Conservation (phyloP, 1,284 basidiomycete species). For the Ganoderma resinaceum region DNA sequence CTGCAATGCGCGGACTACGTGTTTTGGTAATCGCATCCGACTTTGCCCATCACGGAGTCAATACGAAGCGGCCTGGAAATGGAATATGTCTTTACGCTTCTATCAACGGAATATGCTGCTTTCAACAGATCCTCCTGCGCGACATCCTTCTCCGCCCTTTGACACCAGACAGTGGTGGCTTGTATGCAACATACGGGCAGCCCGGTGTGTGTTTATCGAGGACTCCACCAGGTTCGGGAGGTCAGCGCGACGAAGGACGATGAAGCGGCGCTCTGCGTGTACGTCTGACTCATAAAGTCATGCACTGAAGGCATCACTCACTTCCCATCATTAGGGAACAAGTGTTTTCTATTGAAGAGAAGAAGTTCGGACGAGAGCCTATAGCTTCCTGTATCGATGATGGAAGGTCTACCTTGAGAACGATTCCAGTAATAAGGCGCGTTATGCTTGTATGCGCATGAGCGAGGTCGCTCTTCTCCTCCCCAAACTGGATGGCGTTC, state of each 20-base stretch:
- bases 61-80: neutral
- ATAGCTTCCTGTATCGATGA: neutral
- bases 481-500: constrained; percentile 1
- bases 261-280: neutral
- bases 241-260: neutral
- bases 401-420: neutral
- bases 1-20: neutral
- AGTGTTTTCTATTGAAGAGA: neutral
- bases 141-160: neutral
- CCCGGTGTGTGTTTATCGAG: neutral
- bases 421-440: neutral
- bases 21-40: neutral
- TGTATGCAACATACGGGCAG: neutral
- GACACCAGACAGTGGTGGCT: neutral
- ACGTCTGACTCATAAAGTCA: neutral
- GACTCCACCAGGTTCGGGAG: neutral
- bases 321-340: neutral
- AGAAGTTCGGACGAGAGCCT: neutral
- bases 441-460: neutral
- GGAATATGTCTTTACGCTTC: neutral
- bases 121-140: neutral
- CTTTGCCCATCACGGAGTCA: neutral
- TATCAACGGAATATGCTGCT: neutral
- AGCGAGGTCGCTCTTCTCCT: neutral
- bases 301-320: neutral